A percentile compares a stretch with the other conserved stretches of the same genome.
Conservation (phyloP, 2,329 filamentous ascomycete species). For the Apiospora aurea region DNA sequence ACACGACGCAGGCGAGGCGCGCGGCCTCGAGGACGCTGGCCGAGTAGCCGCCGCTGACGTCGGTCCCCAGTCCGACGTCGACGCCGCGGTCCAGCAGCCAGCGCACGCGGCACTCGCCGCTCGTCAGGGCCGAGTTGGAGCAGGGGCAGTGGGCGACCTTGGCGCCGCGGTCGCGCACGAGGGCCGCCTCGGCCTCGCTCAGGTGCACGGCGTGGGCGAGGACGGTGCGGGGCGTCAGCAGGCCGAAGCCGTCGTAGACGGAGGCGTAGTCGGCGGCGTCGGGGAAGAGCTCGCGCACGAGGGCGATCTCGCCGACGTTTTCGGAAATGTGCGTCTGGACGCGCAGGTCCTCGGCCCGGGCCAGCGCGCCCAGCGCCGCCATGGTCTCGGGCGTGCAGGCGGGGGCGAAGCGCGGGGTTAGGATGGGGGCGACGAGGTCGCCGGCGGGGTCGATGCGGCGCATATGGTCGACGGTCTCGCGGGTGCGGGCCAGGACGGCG, state of each 20-base stretch:
- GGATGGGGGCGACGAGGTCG: slow-evolving; percentile 75
- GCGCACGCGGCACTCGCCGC: slow-evolving; percentile 78
- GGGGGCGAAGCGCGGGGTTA: slow-evolving; percentile 77
- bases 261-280: slow-evolving; percentile 69
- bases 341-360: slow-evolving; percentile 67
- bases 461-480: slow-evolving; percentile 70
- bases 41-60: slow-evolving; percentile 88
- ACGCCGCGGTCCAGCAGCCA: slow-evolving; percentile 77
- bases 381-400: slow-evolving; percentile 69
- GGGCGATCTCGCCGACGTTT: slow-evolving; percentile 74
- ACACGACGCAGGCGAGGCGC: slow-evolving; percentile 80
- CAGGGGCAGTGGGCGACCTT: slow-evolving; percentile 88
- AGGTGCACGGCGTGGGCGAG: slow-evolving; percentile 88
- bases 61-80: slow-evolving; percentile 85
- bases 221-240: slow-evolving; percentile 77
- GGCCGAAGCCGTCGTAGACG: slow-evolving; percentile 77
- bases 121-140: slow-evolving; percentile 83
- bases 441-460: slow-evolving; percentile 68
- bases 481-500: slow-evolving; percentile 62
- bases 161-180: slow-evolving; percentile 67
- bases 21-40: slow-evolving; percentile 84
- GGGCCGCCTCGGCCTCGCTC: slow-evolving; percentile 66
- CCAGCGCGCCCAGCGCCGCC: slow-evolving; percentile 67
- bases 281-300: slow-evolving; percentile 77
- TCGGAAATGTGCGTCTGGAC: slow-evolving; percentile 93